Evolutionary conservation across 495 filamentous ascomycete genomes (phyloP).

Genomic region (Aspergillus homomorphus): DNA sequence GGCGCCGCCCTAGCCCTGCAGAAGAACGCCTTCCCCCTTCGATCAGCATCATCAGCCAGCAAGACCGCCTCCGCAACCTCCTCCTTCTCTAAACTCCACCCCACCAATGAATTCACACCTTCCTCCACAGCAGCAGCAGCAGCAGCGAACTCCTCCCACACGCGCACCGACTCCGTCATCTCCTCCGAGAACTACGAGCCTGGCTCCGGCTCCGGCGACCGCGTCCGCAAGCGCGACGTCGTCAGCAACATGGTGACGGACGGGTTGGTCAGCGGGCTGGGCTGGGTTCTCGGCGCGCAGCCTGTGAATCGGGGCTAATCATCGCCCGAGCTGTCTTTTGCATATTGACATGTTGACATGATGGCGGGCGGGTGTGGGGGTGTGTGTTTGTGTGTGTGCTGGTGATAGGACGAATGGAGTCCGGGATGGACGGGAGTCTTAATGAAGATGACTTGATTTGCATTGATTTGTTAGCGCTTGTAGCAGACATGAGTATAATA

Average conservation of each 20-base stretch:
- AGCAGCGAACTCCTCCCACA: constrained; percentile 4
- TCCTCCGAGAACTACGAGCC: constrained; percentile 21
- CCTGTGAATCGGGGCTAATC: constrained; percentile 38
- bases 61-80: constrained; percentile 15
- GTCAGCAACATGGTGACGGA: constrained; percentile 70
- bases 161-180: constrained; percentile 1
- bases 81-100: not conserved
- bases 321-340: too few relatives aligned
- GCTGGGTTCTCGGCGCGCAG: constrained; percentile 79
- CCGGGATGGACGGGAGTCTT: too few relatives aligned
- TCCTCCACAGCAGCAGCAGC: constrained; percentile 1
- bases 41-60: constrained; percentile 24
- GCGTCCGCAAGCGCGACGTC: constrained; percentile 76
- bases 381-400: not conserved
- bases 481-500: too few relatives aligned
- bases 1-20: constrained; percentile 74
- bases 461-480: not conserved
- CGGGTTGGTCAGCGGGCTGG: constrained; percentile 74
- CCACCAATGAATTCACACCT: not conserved
- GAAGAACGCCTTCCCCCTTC: constrained; percentile 58
- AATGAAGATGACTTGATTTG: too few relatives aligned
- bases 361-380: too few relatives aligned
- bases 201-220: constrained; percentile 34
- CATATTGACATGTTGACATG: too few relatives aligned
- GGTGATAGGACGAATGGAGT: not conserved